These are phyloP conservation scores for Alternaria atra DNA, from an alignment of 2,329 filamentous ascomycete genomes.

Conservation along the genomic window DNA sequence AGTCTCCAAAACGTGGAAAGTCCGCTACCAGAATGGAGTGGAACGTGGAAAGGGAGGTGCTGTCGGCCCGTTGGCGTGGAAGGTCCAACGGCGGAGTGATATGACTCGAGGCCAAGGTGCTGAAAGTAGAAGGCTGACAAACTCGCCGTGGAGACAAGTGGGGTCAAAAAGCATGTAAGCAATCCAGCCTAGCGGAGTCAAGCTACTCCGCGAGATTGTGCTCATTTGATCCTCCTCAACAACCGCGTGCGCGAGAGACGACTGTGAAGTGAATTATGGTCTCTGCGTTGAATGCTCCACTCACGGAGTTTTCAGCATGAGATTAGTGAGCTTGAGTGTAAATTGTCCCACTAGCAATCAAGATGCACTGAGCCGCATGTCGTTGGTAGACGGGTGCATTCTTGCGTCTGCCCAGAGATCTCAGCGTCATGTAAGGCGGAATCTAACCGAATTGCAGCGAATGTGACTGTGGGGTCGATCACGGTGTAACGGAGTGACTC, in stretches of 20 bases:
- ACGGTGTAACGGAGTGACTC: constrained; percentile 6
- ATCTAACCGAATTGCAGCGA: not conserved
- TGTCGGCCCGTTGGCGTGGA: not conserved
- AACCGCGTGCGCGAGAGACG: not conserved
- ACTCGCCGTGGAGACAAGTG: not conserved
- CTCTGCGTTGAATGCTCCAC: too few relatives aligned
- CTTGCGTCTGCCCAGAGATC: not conserved
- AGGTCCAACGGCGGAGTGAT: not conserved
- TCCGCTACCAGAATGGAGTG: not conserved
- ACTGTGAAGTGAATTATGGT: not conserved
- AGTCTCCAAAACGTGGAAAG: not conserved
- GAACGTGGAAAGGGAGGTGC: not conserved
- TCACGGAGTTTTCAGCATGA: not conserved
- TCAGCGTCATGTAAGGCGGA: constrained; percentile 7
- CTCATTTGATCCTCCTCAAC: not conserved
- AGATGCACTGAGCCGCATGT: constrained; percentile 1
- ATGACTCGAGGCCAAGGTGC: constrained; percentile 4
- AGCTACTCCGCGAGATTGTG: constrained; percentile 1
- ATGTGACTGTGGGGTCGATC: not conserved
- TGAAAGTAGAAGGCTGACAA: constrained; percentile 1
- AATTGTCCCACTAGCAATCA: not conserved
- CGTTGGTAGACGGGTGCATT: not conserved
- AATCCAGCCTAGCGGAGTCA: constrained; percentile 4
- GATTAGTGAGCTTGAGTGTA: not conserved
- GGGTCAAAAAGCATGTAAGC: constrained; percentile 3